Percentiles rank a stretch among this genome's conserved stretches.
These are phyloP conservation scores for Filobasidium uniguttulatum DNA, from an alignment of 1,284 basidiomycete species.

Conservation along the genomic window DNA sequence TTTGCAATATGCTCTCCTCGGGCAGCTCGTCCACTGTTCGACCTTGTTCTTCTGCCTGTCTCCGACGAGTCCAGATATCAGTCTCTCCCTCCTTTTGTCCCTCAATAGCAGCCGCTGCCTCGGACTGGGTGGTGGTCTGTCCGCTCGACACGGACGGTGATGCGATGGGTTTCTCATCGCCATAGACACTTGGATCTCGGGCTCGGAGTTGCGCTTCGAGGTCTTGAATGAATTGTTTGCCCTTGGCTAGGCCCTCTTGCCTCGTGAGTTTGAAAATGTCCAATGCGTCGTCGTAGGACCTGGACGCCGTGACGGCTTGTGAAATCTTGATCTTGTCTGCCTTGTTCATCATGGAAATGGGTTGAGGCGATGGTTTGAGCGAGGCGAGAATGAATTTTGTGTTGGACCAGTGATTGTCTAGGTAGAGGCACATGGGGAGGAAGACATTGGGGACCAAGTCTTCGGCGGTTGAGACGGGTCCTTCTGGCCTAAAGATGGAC, in stretches of 20 bases:
- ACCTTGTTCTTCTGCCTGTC: constrained; percentile 18
- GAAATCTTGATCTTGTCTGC: constrained; percentile 42
- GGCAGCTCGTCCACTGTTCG: constrained; percentile 16
- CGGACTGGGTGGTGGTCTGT: neutral
- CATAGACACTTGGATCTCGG: constrained; percentile 10
- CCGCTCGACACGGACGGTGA: neutral
- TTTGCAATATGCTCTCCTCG: constrained; percentile 10
- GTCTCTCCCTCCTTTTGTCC: neutral
- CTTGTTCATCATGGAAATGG: constrained; percentile 46
- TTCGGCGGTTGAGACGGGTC: constrained; percentile 54
- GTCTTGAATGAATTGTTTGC: constrained; percentile 22
- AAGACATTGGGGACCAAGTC: constrained; percentile 64
- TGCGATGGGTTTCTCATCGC: constrained; percentile 3
- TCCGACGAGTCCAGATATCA: constrained; percentile 18
- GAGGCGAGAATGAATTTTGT: constrained; percentile 86
- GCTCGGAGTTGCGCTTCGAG: constrained; percentile 16
- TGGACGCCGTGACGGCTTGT: constrained; percentile 12
- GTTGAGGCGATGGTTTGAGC: constrained; percentile 46
- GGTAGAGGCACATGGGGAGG: constrained; percentile 53
- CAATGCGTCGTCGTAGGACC: constrained; percentile 11
- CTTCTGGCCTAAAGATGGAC: constrained; percentile 61
- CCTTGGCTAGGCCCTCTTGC: constrained; percentile 10
- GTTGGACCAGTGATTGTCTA: constrained; percentile 64
- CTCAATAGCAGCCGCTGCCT: neutral
- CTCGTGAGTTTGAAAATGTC: constrained; percentile 19